These are phyloP conservation scores for Entelexis paramagnoliae DNA, from an alignment of 1,139 yeast genomes.

Conservation along the genomic window DNA sequence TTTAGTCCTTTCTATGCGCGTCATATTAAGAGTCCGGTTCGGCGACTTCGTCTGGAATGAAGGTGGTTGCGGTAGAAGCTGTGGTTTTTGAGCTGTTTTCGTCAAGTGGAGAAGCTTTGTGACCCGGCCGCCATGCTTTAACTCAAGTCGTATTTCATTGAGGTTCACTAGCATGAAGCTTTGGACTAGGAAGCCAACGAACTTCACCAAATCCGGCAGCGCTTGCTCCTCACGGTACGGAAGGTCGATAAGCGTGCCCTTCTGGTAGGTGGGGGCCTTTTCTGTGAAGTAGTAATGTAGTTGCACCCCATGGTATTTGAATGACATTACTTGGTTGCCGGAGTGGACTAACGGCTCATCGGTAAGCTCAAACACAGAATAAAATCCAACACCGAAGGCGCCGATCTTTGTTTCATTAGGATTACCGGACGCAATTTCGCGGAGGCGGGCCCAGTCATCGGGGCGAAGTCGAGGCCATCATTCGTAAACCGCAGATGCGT, in stretches of 20 bases:
- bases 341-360: conserved; percentile 45
- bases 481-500: conserved; percentile 31
- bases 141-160: conserved; percentile 25
- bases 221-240: conserved; percentile 30
- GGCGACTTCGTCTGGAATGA: conserved; percentile 26
- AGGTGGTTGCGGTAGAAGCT: conserved; percentile 26
- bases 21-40: conserved; percentile 26
- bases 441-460: conserved; percentile 36
- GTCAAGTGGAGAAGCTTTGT: conserved; percentile 27
- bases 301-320: conserved; percentile 36
- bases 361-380: conserved; percentile 94
- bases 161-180: conserved; percentile 34
- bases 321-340: conserved; percentile 33
- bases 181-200: conserved; percentile 35
- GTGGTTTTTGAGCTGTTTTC: conserved; percentile 27
- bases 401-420: conserved; percentile 97
- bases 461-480: conserved; percentile 32
- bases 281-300: conserved; percentile 30
- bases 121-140: conserved; percentile 26
- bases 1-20: conserved; percentile 26
- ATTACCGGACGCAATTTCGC: conserved; percentile 38
- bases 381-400: conserved; percentile 99
- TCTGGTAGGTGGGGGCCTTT: conserved; percentile 21
- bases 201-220: conserved; percentile 31
- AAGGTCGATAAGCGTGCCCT: conserved; percentile 35